These are phyloP conservation scores for Onygena corvina DNA, from an alignment of 2,329 filamentous ascomycete genomes.

Conservation along the genomic window DNA sequence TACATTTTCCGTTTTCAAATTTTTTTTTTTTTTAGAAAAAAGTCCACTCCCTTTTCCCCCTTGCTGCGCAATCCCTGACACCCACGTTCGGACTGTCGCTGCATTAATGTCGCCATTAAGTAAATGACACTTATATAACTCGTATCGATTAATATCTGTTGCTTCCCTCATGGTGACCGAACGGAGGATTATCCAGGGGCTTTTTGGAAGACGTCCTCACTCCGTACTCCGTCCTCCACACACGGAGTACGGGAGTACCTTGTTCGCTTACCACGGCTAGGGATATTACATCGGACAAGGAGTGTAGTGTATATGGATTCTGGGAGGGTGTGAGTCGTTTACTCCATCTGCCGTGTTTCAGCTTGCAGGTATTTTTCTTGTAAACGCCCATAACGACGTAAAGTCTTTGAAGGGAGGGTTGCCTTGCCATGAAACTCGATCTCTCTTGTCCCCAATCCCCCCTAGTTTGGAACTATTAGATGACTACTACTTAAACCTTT, in stretches of 20 bases:
- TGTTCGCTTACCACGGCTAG: no score
- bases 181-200: no score
- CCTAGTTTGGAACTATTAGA: neutral
- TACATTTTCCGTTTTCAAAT: neutral
- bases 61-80: neutral
- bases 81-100: neutral
- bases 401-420: neutral
- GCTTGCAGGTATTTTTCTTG: neutral
- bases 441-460: neutral
- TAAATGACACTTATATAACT: no score
- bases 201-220: no score
- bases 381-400: neutral
- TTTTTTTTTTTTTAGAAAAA: no score
- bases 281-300: no score
- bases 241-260: no score
- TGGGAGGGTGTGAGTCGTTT: neutral
- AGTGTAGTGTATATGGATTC: no score
- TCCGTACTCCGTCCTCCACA: no score
- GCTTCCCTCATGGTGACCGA: no score
- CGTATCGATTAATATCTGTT: no score
- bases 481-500: neutral
- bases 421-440: neutral
- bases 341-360: conserved; percentile 2
- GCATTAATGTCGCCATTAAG: neutral
- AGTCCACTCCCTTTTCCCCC: neutral